phyloP scores from a whole-genome alignment of 768 basidiomycete genomes.

The Saitozyma podzolica region DNA sequence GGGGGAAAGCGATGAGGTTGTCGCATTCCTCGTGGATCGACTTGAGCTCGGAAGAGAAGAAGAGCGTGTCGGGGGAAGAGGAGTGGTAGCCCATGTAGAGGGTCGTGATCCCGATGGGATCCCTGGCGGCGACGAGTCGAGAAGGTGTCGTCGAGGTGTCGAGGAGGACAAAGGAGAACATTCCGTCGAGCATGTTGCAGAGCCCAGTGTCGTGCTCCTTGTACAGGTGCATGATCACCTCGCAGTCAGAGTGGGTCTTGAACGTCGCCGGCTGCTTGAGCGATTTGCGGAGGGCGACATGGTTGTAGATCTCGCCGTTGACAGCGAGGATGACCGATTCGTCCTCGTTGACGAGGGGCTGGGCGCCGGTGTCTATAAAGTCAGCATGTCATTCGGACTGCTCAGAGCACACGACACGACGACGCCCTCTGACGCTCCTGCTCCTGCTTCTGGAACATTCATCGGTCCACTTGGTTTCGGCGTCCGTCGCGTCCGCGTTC shows the following conservation, averaged over 20 bases:
- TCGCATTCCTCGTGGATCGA: slow-evolving; percentile 88
- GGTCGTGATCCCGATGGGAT: slow-evolving; percentile 98
- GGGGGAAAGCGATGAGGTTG: slow-evolving; percentile 91
- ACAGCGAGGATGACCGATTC: slow-evolving; percentile 81
- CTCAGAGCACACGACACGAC: too few relatives aligned
- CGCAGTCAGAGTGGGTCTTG: slow-evolving; percentile 98
- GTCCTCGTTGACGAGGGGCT: slow-evolving; percentile 85
- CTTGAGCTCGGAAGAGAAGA: slow-evolving; percentile 96
- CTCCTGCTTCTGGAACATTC: too few relatives aligned
- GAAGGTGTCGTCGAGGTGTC: slow-evolving; percentile 89
- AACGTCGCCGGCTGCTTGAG: slow-evolving; percentile 71
- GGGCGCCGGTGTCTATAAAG: slow-evolving; percentile 83
- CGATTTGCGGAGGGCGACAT: slow-evolving; percentile 69
- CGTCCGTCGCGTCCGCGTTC: too few relatives aligned
- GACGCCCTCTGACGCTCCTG: too few relatives aligned
- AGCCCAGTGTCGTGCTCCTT: slow-evolving; percentile 73
- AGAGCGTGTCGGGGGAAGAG: slow-evolving; percentile 73
- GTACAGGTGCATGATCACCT: slow-evolving; percentile 95
- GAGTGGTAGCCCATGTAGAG: slow-evolving; percentile 95
- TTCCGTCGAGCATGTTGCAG: slow-evolving; percentile 84
- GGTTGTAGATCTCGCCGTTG: slow-evolving; percentile 99
- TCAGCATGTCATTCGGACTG: background rate
- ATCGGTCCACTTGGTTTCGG: background rate
- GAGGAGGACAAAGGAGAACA: slow-evolving; percentile 97
- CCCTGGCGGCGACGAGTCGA: slow-evolving; percentile 90